These are phyloP conservation scores for Magnusiomyces tetraspermus DNA, from an alignment of 1,139 yeast genomes.

Conservation along the genomic window DNA sequence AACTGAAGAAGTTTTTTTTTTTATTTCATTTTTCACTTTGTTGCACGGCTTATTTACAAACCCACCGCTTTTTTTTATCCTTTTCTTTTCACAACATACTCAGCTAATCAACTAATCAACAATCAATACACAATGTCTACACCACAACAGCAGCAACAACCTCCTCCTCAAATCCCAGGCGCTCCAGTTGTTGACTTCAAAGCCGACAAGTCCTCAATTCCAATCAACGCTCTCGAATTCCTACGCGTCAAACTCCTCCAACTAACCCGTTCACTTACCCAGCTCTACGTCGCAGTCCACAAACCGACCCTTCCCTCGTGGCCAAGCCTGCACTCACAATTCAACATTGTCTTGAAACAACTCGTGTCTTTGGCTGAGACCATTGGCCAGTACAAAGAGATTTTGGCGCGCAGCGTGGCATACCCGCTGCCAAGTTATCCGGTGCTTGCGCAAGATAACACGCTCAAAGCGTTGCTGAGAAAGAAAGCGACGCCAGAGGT, in stretches of 20 bases:
- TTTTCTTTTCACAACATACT: too few species aligned
- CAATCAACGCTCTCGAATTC: slow-evolving; percentile 51
- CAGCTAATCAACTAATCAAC: too few species aligned
- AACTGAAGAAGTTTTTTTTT: too few species aligned
- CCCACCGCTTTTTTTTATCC: too few species aligned
- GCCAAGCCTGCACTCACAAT: slow-evolving; percentile 64
- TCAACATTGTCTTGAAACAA: slow-evolving; percentile 75
- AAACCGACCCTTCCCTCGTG: slow-evolving; percentile 29
- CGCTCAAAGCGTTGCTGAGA: slow-evolving; percentile 71
- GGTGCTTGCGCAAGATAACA: slow-evolving; percentile 69
- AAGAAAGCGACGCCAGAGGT: slow-evolving; percentile 88
- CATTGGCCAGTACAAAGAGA: slow-evolving; percentile 50
- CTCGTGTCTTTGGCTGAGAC: slow-evolving; percentile 63
- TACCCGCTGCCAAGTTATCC: slow-evolving; percentile 82
- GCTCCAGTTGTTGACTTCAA: slow-evolving; percentile 12
- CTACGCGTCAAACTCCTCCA: slow-evolving; percentile 52
- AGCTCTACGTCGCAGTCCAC: slow-evolving; percentile 23
- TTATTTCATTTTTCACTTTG: too few species aligned
- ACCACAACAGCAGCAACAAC: slow-evolving; percentile 4
- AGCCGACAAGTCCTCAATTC: slow-evolving; percentile 37
- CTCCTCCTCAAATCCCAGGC: not conserved
- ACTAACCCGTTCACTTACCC: slow-evolving; percentile 30
- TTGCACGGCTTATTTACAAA: too few species aligned
- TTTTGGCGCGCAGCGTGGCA: slow-evolving; percentile 57
- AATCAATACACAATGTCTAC: slow-evolving; percentile 7